Evolutionary conservation across 208 protist species (phyloP), one percentile per base, ranked within the genome.

Genomic region (Leishmania aethiopica): DNA sequence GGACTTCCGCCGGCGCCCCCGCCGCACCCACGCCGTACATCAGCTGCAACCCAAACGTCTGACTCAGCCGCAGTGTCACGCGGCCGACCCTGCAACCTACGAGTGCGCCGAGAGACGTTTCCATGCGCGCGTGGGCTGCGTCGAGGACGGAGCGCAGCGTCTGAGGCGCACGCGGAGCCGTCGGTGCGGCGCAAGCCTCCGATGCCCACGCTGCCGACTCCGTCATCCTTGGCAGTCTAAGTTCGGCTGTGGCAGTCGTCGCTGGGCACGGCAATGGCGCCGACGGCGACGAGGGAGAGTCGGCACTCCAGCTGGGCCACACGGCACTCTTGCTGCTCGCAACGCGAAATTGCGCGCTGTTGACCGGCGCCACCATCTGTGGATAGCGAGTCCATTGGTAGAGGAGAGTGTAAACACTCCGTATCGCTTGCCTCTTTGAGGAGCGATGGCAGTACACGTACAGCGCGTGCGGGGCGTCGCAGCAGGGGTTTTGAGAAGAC

Each of bases 21-120:
- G 11, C 47, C 13, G 40, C 53, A 51, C 32, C 17, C 37, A 32
- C 75, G 8, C 75, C 6, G 75, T 78, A 86, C 37, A 73, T 47
- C 35, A 86, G 64, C 74, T 79, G 74, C 2, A 86, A 51, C 37
- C 78, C 83, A 77, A 86, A 86, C 7, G 83, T 86, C 37, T 86
- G 83, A 47, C 83, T 86, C 11, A 86, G 67, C 51, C 66, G 53
- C 66, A 86, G 74, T 47, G 42, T 70, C 66, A 86, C 83, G n/a
- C 53, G 62, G 37, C 83, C 83, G 57, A 49, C 67, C 22, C 17
- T 37, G 57, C 35, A 59, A 10, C 35, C 67, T n/a, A 86, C 37
- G 35, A 86, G 35, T 64, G 8, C 45, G 19, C 42, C 28, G 37
- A 86, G 62, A n/a, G 60, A 57, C 40, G 25, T 19, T 49, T 40